A percentile compares a stretch with the other conserved stretches of the same genome.
Conservation (phyloP, 176 grass and related monocot genomes). For the Themeda triandra region DNA sequence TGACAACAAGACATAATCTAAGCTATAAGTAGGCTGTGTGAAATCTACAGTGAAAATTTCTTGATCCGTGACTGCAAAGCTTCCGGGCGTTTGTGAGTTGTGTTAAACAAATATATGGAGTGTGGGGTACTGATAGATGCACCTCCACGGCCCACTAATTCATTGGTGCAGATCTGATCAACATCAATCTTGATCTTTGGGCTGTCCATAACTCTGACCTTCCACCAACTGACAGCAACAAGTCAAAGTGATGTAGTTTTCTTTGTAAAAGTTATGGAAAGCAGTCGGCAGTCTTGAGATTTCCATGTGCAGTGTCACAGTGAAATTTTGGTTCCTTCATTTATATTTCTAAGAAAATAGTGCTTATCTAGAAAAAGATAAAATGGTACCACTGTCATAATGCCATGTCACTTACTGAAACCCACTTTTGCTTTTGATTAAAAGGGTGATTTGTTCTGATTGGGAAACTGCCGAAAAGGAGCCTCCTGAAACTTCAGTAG, state of each 20-base stretch:
- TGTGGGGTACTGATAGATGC: background rate
- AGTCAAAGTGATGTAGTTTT: background rate
- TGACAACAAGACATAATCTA: background rate
- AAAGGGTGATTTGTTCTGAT: background rate
- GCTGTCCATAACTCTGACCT: background rate
- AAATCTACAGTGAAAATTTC: background rate
- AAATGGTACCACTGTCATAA: background rate
- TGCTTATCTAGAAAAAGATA: background rate
- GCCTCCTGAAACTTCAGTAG: background rate
- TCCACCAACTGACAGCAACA: background rate
- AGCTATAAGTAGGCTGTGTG: background rate
- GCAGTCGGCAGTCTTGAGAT: background rate
- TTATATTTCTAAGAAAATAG: background rate
- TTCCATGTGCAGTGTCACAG: background rate
- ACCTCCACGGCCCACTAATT: background rate
- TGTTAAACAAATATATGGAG: background rate
- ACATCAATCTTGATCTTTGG: background rate
- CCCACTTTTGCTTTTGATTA: background rate
- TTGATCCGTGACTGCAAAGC: background rate
- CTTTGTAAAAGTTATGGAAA: background rate
- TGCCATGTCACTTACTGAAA: background rate
- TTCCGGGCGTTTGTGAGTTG: background rate
- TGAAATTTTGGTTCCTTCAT: background rate
- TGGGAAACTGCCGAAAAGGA: background rate
- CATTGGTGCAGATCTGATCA: background rate